phyloP scores from a whole-genome alignment of 2,329 filamentous ascomycete genomes.

The Trichoderma koningii region DNA sequence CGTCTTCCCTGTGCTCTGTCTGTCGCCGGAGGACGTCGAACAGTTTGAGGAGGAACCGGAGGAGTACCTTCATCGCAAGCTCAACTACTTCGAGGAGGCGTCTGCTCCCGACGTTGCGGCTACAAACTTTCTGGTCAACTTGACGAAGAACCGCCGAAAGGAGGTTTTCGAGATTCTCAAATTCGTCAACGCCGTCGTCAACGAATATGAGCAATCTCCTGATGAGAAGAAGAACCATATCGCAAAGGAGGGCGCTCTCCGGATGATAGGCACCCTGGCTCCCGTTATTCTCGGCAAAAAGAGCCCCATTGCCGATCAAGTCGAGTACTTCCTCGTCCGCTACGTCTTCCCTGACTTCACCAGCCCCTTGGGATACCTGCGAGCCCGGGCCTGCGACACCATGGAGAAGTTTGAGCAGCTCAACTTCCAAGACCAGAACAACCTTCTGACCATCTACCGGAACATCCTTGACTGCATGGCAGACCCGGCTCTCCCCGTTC shows the following conservation, averaged over 20 bases:
- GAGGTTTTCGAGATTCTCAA: constrained; percentile 93
- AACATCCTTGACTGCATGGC: constrained; percentile 98
- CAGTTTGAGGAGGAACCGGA: constrained; percentile 93
- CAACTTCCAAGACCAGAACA: constrained; percentile 94
- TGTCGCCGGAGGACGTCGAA: constrained; percentile 88
- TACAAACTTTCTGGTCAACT: constrained; percentile 91
- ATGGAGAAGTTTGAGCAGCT: constrained; percentile 97
- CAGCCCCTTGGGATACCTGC: constrained; percentile 86
- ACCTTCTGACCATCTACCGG: constrained; percentile 92
- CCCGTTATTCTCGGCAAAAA: constrained; percentile 97
- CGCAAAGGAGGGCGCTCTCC: constrained; percentile 92
- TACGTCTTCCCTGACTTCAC: constrained; percentile 98
- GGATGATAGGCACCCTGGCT: constrained; percentile 95
- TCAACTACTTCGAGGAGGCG: constrained; percentile 97
- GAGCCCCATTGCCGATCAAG: constrained; percentile 94
- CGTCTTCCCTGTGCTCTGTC: constrained; percentile 91
- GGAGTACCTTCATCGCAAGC: constrained; percentile 93
- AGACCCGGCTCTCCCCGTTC: constrained; percentile 86
- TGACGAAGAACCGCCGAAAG: constrained; percentile 93
- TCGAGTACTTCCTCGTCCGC: constrained; percentile 97
- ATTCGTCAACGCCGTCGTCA: constrained; percentile 94
- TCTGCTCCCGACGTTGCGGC: constrained; percentile 93
- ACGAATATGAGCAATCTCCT: constrained; percentile 81
- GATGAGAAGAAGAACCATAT: constrained; percentile 91
- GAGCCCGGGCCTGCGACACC: constrained; percentile 93